phyloP scores from a whole-genome alignment of 768 basidiomycete species.

The Nidularia sp. region DNA sequence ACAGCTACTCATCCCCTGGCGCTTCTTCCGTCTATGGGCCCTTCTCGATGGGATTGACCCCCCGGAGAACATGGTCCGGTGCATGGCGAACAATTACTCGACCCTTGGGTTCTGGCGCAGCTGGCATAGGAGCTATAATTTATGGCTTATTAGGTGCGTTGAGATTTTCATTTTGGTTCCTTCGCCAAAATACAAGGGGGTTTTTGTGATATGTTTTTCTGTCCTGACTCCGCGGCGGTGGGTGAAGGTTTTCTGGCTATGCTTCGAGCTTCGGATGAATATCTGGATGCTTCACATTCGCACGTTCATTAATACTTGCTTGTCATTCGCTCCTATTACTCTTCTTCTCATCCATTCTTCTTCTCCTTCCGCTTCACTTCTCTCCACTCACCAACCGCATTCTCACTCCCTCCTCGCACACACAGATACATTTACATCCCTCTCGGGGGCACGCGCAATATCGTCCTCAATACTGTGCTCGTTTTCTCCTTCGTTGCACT shows the following conservation, averaged over 20 bases:
- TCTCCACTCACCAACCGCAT: too few species aligned
- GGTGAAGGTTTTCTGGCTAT: too few species aligned
- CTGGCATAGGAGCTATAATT: constrained; percentile 96
- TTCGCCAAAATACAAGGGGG: too few species aligned
- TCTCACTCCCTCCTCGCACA: neutral
- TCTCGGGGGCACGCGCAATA: constrained; percentile 64
- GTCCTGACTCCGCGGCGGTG: too few species aligned
- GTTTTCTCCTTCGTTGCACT: constrained; percentile 96
- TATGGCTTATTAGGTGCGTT: constrained; percentile 83
- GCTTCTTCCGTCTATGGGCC: constrained; percentile 96
- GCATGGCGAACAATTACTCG: constrained; percentile 97
- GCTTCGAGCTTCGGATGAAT: too few species aligned
- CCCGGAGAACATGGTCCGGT: constrained; percentile 99
- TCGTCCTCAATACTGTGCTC: constrained; percentile 61
- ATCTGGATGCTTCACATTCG: neutral
- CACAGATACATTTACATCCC: constrained; percentile 92
- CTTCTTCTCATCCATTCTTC: neutral
- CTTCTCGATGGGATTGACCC: constrained; percentile 85
- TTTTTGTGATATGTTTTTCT: too few species aligned
- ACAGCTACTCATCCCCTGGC: constrained; percentile 90
- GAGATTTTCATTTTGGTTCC: too few species aligned
- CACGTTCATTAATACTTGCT: neutral
- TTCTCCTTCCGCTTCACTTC: too few species aligned
- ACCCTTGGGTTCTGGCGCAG: constrained; percentile 90
- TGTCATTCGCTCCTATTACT: neutral